A percentile compares a stretch with the other conserved stretches of the same genome.
Evolutionary conservation across 176 grass and related monocot species (phyloP).

Genomic region (Bromus sterilis): DNA sequence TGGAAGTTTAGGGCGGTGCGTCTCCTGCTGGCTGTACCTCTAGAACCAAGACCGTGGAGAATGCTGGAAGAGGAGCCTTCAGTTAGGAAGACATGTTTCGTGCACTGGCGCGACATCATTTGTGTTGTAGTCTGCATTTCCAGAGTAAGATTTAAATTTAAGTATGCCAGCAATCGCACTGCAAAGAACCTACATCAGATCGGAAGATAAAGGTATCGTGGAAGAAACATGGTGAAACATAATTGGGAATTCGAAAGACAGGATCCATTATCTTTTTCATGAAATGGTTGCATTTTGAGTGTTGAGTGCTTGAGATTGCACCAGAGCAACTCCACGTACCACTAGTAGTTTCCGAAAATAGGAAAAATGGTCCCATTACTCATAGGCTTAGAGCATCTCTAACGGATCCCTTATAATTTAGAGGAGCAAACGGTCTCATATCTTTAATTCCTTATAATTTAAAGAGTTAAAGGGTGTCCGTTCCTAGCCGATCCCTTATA

Average conservation of each 20-base stretch:
- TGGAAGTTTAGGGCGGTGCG: background rate
- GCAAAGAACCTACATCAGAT: background rate
- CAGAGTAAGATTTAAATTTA: background rate
- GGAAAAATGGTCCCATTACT: too few species aligned
- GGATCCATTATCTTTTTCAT: background rate
- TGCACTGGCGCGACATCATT: slow-evolving; percentile 30
- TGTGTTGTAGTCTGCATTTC: background rate
- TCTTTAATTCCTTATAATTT: too few species aligned
- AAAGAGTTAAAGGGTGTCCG: too few species aligned
- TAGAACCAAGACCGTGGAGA: background rate
- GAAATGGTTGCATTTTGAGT: background rate
- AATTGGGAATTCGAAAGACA: background rate
- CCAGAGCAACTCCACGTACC: background rate
- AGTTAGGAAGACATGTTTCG: background rate
- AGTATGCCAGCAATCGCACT: background rate
- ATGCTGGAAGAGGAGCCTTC: background rate
- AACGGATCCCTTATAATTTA: too few species aligned
- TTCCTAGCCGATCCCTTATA: too few species aligned
- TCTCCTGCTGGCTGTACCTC: background rate
- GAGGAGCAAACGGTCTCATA: too few species aligned
- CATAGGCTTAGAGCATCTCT: too few species aligned
- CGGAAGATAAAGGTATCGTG: too few species aligned
- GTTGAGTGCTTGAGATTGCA: background rate
- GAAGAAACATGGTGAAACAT: too few species aligned
- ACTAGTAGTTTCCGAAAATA: background rate